Evolutionary conservation across 257 asterid genomes (phyloP).

Genomic region (Solanum lycopersicoides): DNA sequence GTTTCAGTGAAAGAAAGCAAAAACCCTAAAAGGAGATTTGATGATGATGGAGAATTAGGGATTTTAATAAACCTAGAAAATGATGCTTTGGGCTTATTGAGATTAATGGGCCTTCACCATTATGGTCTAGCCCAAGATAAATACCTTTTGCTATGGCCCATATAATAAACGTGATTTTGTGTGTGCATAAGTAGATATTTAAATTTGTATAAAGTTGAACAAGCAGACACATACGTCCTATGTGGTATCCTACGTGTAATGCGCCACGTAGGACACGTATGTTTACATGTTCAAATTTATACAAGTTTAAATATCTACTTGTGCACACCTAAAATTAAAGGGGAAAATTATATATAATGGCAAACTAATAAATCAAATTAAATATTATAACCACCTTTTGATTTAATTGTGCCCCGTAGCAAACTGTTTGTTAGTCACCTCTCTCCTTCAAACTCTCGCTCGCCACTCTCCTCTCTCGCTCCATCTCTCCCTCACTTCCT

Average conservation of each 20-base stretch:
- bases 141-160: background rate
- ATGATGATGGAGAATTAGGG: background rate
- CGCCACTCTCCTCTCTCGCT: no score
- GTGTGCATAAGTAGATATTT: no score
- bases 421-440: no score
- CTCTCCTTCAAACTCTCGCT: no score
- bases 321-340: no score
- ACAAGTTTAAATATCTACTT: no score
- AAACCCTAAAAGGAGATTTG: background rate
- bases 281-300: background rate
- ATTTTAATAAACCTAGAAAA: background rate
- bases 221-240: accelerated
- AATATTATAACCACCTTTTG: no score
- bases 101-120: background rate
- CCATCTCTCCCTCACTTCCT: no score
- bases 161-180: background rate
- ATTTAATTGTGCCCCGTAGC: no score
- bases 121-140: background rate
- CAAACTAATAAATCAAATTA: no score
- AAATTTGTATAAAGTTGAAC: no score
- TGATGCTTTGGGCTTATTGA: background rate
- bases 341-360: no score
- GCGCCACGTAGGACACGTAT: accelerated
- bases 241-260: background rate
- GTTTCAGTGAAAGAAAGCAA: background rate